Evolutionary conservation across 345 rosid genomes (phyloP).

Genomic region (Firmiana major): DNA sequence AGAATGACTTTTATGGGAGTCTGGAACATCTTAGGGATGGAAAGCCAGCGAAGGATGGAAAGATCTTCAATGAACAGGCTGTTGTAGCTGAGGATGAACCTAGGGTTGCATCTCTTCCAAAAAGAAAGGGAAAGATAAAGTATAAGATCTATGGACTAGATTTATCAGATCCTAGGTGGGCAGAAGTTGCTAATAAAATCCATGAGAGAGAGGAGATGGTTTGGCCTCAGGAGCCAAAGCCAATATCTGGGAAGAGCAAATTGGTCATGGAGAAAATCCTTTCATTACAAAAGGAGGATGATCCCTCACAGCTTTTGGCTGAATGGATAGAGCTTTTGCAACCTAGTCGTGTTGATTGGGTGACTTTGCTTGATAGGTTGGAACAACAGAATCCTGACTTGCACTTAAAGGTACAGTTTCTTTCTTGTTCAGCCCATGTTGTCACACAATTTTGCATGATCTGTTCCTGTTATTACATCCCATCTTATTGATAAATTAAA

Average conservation of each 20-base stretch:
- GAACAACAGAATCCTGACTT: constrained; percentile 39
- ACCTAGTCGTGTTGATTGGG: constrained; percentile 86
- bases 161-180: constrained; percentile 79
- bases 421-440: neutral
- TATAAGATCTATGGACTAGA: constrained; percentile 94
- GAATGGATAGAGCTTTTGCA: constrained; percentile 76
- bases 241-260: constrained; percentile 66
- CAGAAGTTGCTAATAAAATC: constrained; percentile 62
- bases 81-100: constrained; percentile 31
- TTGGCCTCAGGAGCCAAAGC: constrained; percentile 72
- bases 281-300: constrained; percentile 59
- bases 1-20: constrained; percentile 59
- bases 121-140: constrained; percentile 75
- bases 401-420: constrained; percentile 58
- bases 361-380: constrained; percentile 59
- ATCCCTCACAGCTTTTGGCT: constrained; percentile 55
- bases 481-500: constrained; percentile 4
- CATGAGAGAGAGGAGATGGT: constrained; percentile 55
- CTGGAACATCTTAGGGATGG: constrained; percentile 45
- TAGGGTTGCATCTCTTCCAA: constrained; percentile 57
- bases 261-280: constrained; percentile 64
- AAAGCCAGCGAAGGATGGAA: constrained; percentile 26
- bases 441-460: neutral
- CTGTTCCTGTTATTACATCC: neutral
- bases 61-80: constrained; percentile 23